phyloP scores from a whole-genome alignment of 2,329 filamentous ascomycete genomes.

The Blumeriella jaapii region DNA sequence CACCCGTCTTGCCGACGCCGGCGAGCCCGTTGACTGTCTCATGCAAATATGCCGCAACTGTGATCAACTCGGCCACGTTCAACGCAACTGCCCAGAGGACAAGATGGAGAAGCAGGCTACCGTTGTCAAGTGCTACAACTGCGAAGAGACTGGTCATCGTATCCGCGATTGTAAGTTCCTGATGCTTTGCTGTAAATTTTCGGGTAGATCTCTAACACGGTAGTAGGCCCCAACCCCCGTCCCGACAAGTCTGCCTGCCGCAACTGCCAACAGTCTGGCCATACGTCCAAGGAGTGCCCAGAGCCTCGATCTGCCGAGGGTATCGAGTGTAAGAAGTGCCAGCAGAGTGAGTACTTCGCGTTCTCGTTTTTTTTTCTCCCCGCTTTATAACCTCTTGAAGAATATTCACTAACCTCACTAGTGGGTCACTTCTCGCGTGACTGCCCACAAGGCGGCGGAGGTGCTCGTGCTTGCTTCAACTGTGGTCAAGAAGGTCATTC shows the following conservation, averaged over 20 bases:
- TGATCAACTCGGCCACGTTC: constrained; percentile 40
- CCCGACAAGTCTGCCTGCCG: constrained; percentile 54
- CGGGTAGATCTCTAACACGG: neutral
- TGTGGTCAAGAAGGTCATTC: constrained; percentile 28
- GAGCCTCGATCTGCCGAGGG: constrained; percentile 33
- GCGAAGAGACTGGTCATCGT: constrained; percentile 51
- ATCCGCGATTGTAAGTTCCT: constrained; percentile 52
- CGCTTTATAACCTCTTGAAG: neutral
- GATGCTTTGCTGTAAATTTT: neutral
- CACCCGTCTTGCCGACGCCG: constrained; percentile 52
- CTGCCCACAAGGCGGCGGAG: constrained; percentile 48
- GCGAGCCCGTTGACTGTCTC: constrained; percentile 48
- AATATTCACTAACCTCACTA: constrained; percentile 31
- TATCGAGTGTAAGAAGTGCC: constrained; percentile 28
- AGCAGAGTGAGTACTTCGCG: constrained; percentile 18
- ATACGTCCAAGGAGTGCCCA: constrained; percentile 26
- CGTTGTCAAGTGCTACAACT: constrained; percentile 53
- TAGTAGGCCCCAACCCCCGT: constrained; percentile 41
- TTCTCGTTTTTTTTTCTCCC: constrained; percentile 1
- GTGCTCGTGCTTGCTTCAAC: constrained; percentile 36
- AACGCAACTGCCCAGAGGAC: constrained; percentile 50
- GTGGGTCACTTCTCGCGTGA: constrained; percentile 51
- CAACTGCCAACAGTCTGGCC: constrained; percentile 45
- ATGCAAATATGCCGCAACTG: constrained; percentile 41
- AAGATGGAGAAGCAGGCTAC: constrained; percentile 36